A percentile compares a stretch with the other conserved stretches of the same genome.
Conservation (phyloP, 768 basidiomycete species). For the Termitomyces sp. region DNA sequence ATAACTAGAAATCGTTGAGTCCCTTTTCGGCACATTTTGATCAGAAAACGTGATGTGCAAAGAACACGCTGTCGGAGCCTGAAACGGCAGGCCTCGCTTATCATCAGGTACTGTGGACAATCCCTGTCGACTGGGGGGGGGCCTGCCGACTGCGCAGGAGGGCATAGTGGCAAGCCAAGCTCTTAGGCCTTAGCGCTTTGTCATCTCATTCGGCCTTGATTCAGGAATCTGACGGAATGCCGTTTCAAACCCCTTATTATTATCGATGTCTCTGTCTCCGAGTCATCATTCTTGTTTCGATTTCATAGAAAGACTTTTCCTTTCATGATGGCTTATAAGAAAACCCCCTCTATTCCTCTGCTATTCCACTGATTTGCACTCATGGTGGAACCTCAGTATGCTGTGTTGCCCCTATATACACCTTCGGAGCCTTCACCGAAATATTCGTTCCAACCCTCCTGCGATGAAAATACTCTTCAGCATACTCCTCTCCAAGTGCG, state of each 20-base stretch:
- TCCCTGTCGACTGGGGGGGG: too few relatives aligned
- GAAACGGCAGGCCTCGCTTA: too few relatives aligned
- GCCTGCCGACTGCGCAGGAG: too few relatives aligned
- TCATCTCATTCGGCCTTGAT: neutral
- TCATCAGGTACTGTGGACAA: too few relatives aligned
- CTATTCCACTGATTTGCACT: neutral
- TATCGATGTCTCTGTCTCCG: neutral
- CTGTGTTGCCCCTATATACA: conserved; percentile 46
- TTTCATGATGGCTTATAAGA: neutral
- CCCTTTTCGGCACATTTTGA: too few relatives aligned
- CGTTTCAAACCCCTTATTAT: neutral
- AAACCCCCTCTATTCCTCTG: neutral
- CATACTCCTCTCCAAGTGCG: conserved; percentile 34
- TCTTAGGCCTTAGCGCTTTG: neutral
- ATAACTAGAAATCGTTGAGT: too few relatives aligned
- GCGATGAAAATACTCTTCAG: conserved; percentile 51
- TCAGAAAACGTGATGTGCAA: too few relatives aligned
- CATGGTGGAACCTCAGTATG: conserved; percentile 3
- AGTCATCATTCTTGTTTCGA: neutral
- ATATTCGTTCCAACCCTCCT: conserved; percentile 53
- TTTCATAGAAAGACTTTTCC: neutral
- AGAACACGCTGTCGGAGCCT: too few relatives aligned
- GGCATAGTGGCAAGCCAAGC: too few relatives aligned
- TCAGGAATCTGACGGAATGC: neutral
- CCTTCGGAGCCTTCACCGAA: conserved; percentile 50